Evolutionary conservation across 108 stramenopile genomes (phyloP), one percentile per base, ranked within the genome.

Genomic region (Thalassiosira profunda): DNA sequence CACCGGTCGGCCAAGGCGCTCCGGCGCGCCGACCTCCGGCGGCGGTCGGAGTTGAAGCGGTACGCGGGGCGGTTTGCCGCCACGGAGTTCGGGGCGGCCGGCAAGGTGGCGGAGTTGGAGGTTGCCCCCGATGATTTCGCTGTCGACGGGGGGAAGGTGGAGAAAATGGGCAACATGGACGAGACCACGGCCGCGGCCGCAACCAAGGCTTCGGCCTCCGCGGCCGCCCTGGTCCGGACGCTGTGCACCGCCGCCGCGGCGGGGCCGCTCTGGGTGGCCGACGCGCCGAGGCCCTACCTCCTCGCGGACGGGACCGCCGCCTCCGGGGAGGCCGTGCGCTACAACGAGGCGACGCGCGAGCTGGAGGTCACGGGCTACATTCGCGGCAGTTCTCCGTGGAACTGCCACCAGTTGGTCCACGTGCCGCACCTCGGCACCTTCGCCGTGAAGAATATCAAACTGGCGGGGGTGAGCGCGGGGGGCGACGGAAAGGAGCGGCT

Each of bases 391-490:
- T 73, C 70, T 17, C 96, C 97, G 0, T 82, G 98, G 47, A 82
- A 92, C 59, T 92, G 89, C 47, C 89, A 98, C 56, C 62, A 82
- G 12, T 70, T 96, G 25, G 70, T 97, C 21, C 98, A 99, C 55
- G 72, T 99, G 7, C 82, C 94, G 23, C 89, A 92, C 64, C 62
- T 94, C 18, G 99, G 99, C 0, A 96, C 97, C n/a, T 98, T 82
- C 76, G 65, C 77, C n/a, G 76, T 94, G 56, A 82, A 86, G 58
- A 48, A 66, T 35, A 54, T 89, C 2, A 41, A 56, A 24, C 26
- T 77, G 45, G 76, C 63, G 3, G 74, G 62, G 0, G 28, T 60
- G 33, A 48, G 43, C 31, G 42, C 33, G n/a, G 80, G 44, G 17
- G 36, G 20, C 26, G 40, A 3, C 3, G 34, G 3, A 6, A 37